These are phyloP conservation scores for Epichloe uncinata DNA, from an alignment of 2,329 filamentous ascomycete species.

Conservation along the genomic window DNA sequence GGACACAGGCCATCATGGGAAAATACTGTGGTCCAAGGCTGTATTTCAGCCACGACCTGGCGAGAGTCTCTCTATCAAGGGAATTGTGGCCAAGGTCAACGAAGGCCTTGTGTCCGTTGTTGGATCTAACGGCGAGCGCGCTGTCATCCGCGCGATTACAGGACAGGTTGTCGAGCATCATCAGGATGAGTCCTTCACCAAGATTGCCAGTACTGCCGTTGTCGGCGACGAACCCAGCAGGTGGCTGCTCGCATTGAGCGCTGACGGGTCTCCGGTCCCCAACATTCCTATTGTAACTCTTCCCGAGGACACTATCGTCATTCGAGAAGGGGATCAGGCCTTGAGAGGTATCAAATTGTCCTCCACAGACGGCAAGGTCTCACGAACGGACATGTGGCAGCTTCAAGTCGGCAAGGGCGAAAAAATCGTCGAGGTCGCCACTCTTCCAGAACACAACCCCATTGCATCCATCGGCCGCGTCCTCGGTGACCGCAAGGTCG, in stretches of 20 bases:
- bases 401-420: slow-evolving; percentile 56
- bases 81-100: slow-evolving; percentile 48
- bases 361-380: slow-evolving; percentile 25
- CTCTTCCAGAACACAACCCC: slow-evolving; percentile 63
- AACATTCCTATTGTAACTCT: slow-evolving; percentile 31
- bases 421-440: slow-evolving; percentile 54
- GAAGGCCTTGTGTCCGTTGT: slow-evolving; percentile 44
- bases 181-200: slow-evolving; percentile 1
- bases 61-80: slow-evolving; percentile 52
- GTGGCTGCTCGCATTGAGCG: slow-evolving; percentile 40
- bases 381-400: slow-evolving; percentile 50
- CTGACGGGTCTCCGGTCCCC: slow-evolving; percentile 32
- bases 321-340: slow-evolving; percentile 33
- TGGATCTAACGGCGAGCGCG: slow-evolving; percentile 46
- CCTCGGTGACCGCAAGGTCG: slow-evolving; percentile 77
- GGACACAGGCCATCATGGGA: slow-evolving; percentile 61
- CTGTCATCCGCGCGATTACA: slow-evolving; percentile 39
- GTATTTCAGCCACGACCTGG: slow-evolving; percentile 43
- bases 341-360: slow-evolving; percentile 44
- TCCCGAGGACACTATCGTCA: slow-evolving; percentile 41
- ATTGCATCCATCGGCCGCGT: slow-evolving; percentile 93
- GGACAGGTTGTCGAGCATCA: slow-evolving; percentile 27
- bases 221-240: slow-evolving; percentile 39
- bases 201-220: slow-evolving; percentile 29
- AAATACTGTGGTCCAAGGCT: slow-evolving; percentile 61